phyloP scores from a whole-genome alignment of 139 green algal species.

The Mesotaenium endlicherianum region DNA sequence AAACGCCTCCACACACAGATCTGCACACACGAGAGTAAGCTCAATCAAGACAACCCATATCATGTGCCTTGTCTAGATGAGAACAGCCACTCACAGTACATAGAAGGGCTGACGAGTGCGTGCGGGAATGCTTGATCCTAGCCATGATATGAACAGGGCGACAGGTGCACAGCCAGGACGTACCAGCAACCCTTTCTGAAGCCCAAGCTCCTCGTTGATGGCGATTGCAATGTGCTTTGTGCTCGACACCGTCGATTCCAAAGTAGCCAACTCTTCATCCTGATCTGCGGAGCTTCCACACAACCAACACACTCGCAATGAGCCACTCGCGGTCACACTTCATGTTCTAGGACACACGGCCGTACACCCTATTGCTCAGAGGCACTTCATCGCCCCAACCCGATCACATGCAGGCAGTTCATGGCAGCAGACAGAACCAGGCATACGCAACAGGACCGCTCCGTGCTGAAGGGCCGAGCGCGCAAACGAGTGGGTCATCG shows the following conservation, averaged over 20 bases:
- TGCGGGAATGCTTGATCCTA: neutral
- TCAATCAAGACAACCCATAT: neutral
- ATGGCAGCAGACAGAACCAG: too few relatives aligned
- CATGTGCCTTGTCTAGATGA: neutral
- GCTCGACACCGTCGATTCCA: constrained; percentile 12
- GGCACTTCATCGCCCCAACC: too few relatives aligned
- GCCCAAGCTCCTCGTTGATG: constrained; percentile 50
- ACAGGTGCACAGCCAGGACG: neutral
- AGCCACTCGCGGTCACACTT: too few relatives aligned
- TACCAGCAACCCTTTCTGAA: constrained; percentile 39
- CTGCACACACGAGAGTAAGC: neutral
- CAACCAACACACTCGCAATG: too few relatives aligned
- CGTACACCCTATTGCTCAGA: too few relatives aligned
- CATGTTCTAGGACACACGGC: too few relatives aligned
- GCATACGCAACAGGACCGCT: too few relatives aligned
- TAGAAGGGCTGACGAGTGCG: neutral
- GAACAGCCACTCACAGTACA: neutral
- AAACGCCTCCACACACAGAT: neutral
- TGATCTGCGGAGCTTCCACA: constrained; percentile 37
- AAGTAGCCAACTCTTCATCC: constrained; percentile 31
- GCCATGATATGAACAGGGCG: neutral
- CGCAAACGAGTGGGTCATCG: too few relatives aligned
- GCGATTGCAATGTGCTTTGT: constrained; percentile 50
- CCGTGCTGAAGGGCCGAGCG: too few relatives aligned
- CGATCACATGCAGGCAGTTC: too few relatives aligned